Conservation (phyloP, 148 eudicot species). For the Vaccinium myrtillus region DNA sequence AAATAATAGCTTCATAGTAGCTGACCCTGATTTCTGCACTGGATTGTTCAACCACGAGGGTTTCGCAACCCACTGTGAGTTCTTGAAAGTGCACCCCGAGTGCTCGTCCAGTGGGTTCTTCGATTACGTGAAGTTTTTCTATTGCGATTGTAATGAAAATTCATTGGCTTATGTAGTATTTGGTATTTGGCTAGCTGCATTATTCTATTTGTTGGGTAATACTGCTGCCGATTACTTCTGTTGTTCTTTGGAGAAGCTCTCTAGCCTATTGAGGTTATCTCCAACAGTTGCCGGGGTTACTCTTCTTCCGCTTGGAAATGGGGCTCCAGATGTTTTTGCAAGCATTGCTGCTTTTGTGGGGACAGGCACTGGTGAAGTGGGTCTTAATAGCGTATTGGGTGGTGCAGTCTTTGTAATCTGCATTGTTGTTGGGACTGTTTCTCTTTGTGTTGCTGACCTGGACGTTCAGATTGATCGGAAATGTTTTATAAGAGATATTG, state of each 20-base stretch:
- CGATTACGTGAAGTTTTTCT: constrained; percentile 74
- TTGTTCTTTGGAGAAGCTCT: constrained; percentile 78
- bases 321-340: constrained; percentile 97
- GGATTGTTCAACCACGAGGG: constrained; percentile 56
- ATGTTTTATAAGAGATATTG: constrained; percentile 79
- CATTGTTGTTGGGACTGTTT: constrained; percentile 79
- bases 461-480: constrained; percentile 68
- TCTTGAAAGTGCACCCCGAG: constrained; percentile 64
- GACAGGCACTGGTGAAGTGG: constrained; percentile 76
- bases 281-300: constrained; percentile 96
- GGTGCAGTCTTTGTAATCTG: constrained; percentile 93
- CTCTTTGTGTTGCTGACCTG: constrained; percentile 63
- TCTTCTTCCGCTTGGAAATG: constrained; percentile 91
- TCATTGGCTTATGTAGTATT: constrained; percentile 53
- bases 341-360: constrained; percentile 95
- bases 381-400: constrained; percentile 86
- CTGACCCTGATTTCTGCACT: constrained; percentile 45
- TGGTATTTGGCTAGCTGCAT: constrained; percentile 73
- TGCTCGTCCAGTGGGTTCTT: constrained; percentile 71
- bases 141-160: constrained; percentile 62
- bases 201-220: constrained; percentile 90
- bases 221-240: constrained; percentile 99
- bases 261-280: constrained; percentile 67
- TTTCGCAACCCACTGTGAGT: constrained; percentile 57
- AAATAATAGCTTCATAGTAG: constrained; percentile 23